Evolutionary conservation across 495 filamentous ascomycete genomes (phyloP), one percentile per base, ranked within the genome.

Genomic region (Sporormia fimetaria): DNA sequence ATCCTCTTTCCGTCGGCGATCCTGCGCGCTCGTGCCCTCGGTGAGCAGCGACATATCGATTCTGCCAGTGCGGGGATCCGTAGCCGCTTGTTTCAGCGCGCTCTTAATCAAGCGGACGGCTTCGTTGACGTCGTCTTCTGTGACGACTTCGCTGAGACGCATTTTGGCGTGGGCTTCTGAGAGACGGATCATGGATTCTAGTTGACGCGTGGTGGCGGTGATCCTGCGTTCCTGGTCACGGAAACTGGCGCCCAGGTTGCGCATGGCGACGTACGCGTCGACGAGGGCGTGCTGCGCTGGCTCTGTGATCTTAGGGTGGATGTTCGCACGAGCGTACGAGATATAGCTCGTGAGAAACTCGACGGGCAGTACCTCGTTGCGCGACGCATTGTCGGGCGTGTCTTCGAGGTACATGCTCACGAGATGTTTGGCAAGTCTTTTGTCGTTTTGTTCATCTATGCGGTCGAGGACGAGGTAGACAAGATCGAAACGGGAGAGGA

Each of bases 361-460:
- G 48, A 99, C 72, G 21, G 90, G 84, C 77, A 95, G 58, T 48
- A 92, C 77, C 54, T 95, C 86, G 29, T 68, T 51, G 2, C 57
- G 64, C 42, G 73, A 75, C n/a, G 87, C 90, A 33, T 85, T 84
- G 24, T 93, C 78, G 4, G 90, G 90, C 22, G 71, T 76, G 57
- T 98, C 90, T 59, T 96, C 88, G 33, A 98, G 69, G 47, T 98
- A 98, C 88, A 98, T 96, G 46, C 83, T 79, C 27, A 98, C 75
- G 56, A 98, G 65, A 71, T 96, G 92, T 48, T 86, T 78, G 18
- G 90, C 92, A 30, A 98, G 62, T 20, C 85, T 75, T 40, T 87
- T 81, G 57, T 98, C 90, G 26, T 70, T 79, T 30, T 78, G 73
- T 61, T 96, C 90, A 55, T 95, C 87, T 31, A 88, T 76, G 21